Percentiles rank a stretch among this genome's conserved stretches.
Evolutionary conservation across 345 rosid species (phyloP).

Genomic region (Hevea brasiliensis): DNA sequence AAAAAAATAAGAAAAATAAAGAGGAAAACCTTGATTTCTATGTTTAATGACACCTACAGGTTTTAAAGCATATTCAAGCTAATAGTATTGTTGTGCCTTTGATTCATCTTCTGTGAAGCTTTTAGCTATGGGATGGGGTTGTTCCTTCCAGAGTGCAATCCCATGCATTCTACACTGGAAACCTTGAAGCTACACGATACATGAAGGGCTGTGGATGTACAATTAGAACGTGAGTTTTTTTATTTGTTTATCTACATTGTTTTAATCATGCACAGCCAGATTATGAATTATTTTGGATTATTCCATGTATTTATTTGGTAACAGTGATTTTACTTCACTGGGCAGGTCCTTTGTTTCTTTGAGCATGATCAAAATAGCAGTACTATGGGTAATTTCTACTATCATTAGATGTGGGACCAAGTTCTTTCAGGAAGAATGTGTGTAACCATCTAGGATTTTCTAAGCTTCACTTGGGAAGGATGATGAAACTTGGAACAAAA

Average conservation of each 20-base stretch:
- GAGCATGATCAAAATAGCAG: constrained; percentile 17
- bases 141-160: constrained; percentile 18
- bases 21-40: constrained; percentile 8
- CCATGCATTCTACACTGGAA: constrained; percentile 1
- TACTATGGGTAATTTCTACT: constrained; percentile 16
- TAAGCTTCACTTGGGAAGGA: constrained; percentile 2
- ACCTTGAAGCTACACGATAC: constrained; percentile 20
- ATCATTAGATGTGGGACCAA: constrained; percentile 17
- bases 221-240: constrained; percentile 32
- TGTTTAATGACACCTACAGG: constrained; percentile 20
- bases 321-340: constrained; percentile 7
- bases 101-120: constrained; percentile 19
- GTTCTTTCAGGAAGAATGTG: constrained; percentile 16
- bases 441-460: constrained; percentile 12
- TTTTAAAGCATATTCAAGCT: constrained; percentile 28
- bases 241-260: background rate
- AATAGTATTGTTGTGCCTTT: constrained; percentile 32
- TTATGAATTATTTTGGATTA: background rate
- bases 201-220: constrained; percentile 17
- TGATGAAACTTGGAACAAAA: constrained; percentile 21
- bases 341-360: constrained; percentile 25
- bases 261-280: background rate
- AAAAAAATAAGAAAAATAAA: constrained; percentile 17
- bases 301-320: background rate
- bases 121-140: constrained; percentile 18